These are phyloP conservation scores for Aspergillus flavus DNA, from an alignment of 2,329 filamentous ascomycete genomes.

Conservation along the genomic window DNA sequence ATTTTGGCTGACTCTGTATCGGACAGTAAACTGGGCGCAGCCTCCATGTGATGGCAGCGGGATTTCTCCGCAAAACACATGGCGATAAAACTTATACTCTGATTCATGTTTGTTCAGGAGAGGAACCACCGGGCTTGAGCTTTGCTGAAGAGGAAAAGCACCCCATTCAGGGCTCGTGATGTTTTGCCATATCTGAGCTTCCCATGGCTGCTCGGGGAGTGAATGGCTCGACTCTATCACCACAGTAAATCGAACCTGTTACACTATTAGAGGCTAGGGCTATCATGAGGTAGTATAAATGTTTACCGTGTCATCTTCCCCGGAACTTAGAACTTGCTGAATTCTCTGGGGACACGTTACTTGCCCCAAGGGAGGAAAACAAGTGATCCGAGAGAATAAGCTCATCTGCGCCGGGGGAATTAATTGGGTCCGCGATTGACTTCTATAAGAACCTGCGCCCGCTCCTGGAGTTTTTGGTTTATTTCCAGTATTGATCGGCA, in stretches of 20 bases:
- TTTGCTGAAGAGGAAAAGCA: slow-evolving; percentile 58
- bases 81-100: slow-evolving; percentile 32
- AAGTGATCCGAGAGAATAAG: slow-evolving; percentile 59
- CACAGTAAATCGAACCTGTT: slow-evolving; percentile 64
- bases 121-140: slow-evolving; percentile 28
- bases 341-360: slow-evolving; percentile 61
- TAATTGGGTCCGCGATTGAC: slow-evolving; percentile 23
- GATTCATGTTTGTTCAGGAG: slow-evolving; percentile 28
- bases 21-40: slow-evolving; percentile 45
- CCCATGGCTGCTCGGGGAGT: slow-evolving; percentile 63
- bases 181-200: slow-evolving; percentile 76
- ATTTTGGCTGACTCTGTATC: slow-evolving; percentile 42
- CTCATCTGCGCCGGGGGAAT: slow-evolving; percentile 44
- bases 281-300: neutral
- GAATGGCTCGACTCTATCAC: slow-evolving; percentile 66
- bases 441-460: slow-evolving; percentile 12
- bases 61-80: slow-evolving; percentile 38
- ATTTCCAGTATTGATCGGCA: slow-evolving; percentile 15
- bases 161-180: slow-evolving; percentile 61
- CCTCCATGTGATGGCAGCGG: slow-evolving; percentile 30
- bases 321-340: slow-evolving; percentile 28
- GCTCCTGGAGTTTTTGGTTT: slow-evolving; percentile 26
- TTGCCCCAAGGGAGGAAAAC: slow-evolving; percentile 74
- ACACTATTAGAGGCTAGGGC: neutral
- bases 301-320: slow-evolving; percentile 28